These are phyloP conservation scores for Trapa bicornis DNA, from an alignment of 345 rosid genomes.

Conservation along the genomic window DNA sequence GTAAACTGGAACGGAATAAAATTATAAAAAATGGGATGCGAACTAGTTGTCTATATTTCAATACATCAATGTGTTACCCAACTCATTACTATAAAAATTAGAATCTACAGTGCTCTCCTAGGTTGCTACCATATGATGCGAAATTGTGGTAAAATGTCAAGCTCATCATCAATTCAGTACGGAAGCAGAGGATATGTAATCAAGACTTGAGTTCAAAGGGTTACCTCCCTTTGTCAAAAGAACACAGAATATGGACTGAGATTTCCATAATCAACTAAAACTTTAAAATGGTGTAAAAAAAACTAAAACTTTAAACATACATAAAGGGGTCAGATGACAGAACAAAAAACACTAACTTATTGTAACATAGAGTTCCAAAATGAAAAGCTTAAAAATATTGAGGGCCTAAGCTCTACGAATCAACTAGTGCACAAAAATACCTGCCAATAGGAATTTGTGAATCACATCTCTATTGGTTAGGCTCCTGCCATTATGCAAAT, in stretches of 20 bases:
- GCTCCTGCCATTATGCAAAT: slow-evolving; percentile 16
- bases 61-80: too few species aligned
- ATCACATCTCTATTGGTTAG: background rate
- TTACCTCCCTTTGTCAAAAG: background rate
- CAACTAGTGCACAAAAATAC: background rate
- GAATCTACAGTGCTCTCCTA: too few species aligned
- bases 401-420: background rate
- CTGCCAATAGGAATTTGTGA: background rate
- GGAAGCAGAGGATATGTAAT: too few species aligned
- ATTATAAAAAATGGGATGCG: too few species aligned
- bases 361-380: background rate
- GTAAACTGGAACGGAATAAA: too few species aligned
- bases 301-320: background rate
- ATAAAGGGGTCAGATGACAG: background rate
- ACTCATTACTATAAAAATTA: too few species aligned
- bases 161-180: too few species aligned
- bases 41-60: too few species aligned
- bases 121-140: too few species aligned
- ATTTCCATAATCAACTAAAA: background rate
- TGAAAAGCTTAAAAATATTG: background rate
- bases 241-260: background rate
- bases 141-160: too few species aligned
- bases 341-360: background rate
- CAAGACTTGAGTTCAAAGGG: background rate
- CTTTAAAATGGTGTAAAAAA: background rate